Base-by-base conservation (phyloP, 306 rosid genomes). In the Trifolium repens region DNA sequence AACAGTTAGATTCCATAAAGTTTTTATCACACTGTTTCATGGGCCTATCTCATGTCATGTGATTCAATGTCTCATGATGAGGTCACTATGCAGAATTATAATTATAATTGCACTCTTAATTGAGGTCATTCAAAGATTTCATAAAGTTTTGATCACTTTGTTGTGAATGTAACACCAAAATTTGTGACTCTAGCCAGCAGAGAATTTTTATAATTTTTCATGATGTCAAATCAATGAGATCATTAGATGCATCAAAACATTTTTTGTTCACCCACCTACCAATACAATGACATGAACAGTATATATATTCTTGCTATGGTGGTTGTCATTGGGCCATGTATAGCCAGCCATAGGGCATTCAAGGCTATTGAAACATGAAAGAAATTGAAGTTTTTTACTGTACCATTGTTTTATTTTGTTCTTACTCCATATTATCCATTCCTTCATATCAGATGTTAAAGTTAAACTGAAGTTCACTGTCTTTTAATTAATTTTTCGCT, bases 151-250 rank as follows among this genome's bases (percentile, higher is more conserved):
- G 46, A 70, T 69, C 30, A 37, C 14, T 7, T 32, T 4, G 5
- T 32, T 27, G 9, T 12, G 27, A 70, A 14, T 24, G n/a, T 42
- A 53, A 59, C 61, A 17, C 9, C 57, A 26, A 54, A 66, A 76
- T 68, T 68, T 68, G 49, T 58, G 47, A 39, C 42, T 46, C 43
- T 59, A 54, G 35, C 11, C 13, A 61, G 55, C 67, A 27, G 60
- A 7, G 10, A 30, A 27, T 22, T 30, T 53, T 6, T 37, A 65
- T 50, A 50, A 16, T 55, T 55, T 79, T 16, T 11, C 16, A 40
- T 53, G 15, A 52, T 72, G 42, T 57, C 79, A 81, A 34, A 77
- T 71, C 42, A 67, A 30, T 30, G 34, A 30, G 34, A 30, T 30
- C 34, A 9, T 72, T 6, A 34, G 43, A 81, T 71, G 24, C 71